Percentiles rank a stretch among this genome's conserved stretches.
Evolutionary conservation across 352 stramenopile genomes (phyloP).

Genomic region (Blastocystis sp.): DNA sequence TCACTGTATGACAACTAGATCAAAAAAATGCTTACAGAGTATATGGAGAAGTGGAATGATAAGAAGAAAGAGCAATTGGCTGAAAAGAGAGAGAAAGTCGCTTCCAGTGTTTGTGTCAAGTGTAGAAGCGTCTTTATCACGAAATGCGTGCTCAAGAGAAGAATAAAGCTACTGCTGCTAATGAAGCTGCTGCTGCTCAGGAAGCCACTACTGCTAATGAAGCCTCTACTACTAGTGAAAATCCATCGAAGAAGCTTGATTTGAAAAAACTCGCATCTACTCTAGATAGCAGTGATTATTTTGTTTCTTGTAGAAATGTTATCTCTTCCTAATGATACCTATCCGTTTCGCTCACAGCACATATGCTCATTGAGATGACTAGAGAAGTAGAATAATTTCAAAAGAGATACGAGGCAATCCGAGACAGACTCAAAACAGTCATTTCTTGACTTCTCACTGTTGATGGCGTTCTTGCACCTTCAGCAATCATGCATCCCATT

Average conservation of each 20-base stretch:
- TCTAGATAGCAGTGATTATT: neutral
- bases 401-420: neutral
- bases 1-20: neutral
- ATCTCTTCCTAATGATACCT: neutral
- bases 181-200: too few species aligned
- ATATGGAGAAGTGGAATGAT: neutral
- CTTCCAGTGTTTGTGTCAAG: neutral
- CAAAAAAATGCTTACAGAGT: neutral
- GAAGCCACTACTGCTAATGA: neutral
- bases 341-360: neutral
- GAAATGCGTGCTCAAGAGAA: neutral
- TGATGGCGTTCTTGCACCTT: neutral
- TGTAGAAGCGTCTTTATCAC: neutral
- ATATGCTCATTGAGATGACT: neutral
- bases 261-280: slow-evolving; percentile 4
- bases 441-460: neutral
- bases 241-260: neutral
- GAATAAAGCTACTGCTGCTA: neutral
- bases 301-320: neutral
- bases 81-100: neutral
- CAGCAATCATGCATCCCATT: neutral
- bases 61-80: neutral
- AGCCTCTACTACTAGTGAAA: neutral
- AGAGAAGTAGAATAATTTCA: neutral
- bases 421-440: neutral